A percentile compares a stretch with the other conserved stretches of the same genome.
Conservation (phyloP, 1,284 basidiomycete genomes). For the Pholiota adiposa region DNA sequence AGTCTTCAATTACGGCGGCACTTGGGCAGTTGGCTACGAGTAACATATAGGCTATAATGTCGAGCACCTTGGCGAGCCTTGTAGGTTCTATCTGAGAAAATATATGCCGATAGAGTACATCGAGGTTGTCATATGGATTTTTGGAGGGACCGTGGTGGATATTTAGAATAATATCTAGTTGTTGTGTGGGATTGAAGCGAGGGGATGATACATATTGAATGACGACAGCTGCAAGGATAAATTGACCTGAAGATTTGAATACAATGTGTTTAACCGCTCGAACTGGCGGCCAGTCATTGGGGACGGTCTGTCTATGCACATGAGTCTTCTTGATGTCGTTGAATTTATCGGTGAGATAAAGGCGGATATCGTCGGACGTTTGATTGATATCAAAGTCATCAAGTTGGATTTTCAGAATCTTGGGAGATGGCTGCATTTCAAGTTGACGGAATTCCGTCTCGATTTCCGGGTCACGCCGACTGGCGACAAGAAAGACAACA, state of each 20-base stretch:
- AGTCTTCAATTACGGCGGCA: background rate
- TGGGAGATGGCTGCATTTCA: background rate
- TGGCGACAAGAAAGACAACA: conserved; percentile 6
- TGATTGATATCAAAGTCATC: background rate
- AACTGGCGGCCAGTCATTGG: background rate
- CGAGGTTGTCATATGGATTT: background rate
- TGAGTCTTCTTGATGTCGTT: background rate
- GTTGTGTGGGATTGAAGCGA: background rate
- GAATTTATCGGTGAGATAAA: background rate
- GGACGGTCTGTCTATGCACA: background rate
- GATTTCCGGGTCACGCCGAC: conserved; percentile 6
- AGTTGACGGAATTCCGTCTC: background rate
- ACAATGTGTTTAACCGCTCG: background rate
- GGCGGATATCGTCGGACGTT: background rate
- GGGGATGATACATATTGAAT: background rate
- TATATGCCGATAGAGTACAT: background rate
- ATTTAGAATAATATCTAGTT: background rate
- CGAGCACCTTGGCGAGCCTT: background rate
- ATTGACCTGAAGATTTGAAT: background rate
- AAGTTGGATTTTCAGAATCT: background rate
- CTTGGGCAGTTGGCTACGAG: background rate
- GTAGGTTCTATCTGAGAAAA: background rate
- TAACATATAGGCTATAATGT: background rate
- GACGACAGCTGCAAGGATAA: background rate
- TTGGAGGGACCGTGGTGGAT: background rate